phyloP scores from a whole-genome alignment of 2,329 filamentous ascomycete species.

The Esteya vermicola region DNA sequence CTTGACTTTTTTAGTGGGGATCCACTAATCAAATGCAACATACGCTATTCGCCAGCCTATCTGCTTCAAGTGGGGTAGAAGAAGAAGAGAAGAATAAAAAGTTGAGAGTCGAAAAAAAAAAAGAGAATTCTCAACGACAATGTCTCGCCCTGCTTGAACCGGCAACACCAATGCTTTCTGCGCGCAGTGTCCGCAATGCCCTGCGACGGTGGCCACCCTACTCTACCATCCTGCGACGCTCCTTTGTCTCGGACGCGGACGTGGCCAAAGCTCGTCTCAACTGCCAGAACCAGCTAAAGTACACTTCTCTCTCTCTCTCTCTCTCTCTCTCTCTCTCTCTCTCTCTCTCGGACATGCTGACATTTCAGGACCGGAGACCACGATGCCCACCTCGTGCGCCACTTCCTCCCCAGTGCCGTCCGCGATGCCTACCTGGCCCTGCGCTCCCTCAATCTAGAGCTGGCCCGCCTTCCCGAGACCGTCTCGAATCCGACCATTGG shows the following conservation, averaged over 20 bases:
- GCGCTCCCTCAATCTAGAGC: constrained; percentile 82
- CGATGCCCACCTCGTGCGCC: constrained; percentile 71
- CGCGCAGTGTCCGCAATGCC: constrained; percentile 21
- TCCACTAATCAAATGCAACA: not conserved
- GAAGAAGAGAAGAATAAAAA: too few species aligned
- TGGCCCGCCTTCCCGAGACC: constrained; percentile 77
- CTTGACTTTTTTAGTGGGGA: not conserved
- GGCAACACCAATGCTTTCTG: constrained; percentile 24
- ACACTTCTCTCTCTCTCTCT: constrained; percentile 1
- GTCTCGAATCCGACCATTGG: constrained; percentile 82
- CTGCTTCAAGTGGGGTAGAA: too few species aligned
- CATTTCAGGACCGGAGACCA: constrained; percentile 47
- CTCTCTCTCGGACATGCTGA: not conserved
- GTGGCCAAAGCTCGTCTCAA: constrained; percentile 38
- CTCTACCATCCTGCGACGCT: constrained; percentile 16
- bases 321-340: too few species aligned
- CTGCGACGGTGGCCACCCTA: constrained; percentile 17
- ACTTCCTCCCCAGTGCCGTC: constrained; percentile 63
- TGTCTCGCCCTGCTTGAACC: not conserved
- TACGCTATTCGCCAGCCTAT: constrained; percentile 1
- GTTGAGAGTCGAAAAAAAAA: too few species aligned
- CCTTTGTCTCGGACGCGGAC: constrained; percentile 35
- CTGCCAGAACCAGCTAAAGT: constrained; percentile 39
- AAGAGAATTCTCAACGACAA: not conserved
- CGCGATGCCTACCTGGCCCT: constrained; percentile 81